These are phyloP conservation scores for Sporothrix euskadiensis DNA, from an alignment of 2,329 filamentous ascomycete genomes.

Conservation along the genomic window DNA sequence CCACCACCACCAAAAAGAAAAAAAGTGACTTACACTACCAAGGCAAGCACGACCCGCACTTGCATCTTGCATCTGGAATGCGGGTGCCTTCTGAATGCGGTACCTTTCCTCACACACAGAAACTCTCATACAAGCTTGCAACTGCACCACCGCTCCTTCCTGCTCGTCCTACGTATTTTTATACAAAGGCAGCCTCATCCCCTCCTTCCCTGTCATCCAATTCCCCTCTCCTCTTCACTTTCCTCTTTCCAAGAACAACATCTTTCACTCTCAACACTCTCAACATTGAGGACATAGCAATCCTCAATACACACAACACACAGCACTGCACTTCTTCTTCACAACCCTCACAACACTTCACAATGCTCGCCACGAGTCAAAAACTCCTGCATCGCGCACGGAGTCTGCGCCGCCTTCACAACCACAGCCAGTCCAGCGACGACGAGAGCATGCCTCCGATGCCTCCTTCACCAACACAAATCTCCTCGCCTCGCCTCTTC, in stretches of 20 bases:
- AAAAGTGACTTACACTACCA: constrained; percentile 15
- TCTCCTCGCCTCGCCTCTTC: constrained; percentile 7
- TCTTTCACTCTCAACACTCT: neutral
- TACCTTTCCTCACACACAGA: neutral
- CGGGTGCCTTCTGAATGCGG: constrained; percentile 21
- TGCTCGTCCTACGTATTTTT: constrained; percentile 7
- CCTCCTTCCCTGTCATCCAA: constrained; percentile 6
- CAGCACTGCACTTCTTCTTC: neutral
- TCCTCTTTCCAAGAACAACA: constrained; percentile 4
- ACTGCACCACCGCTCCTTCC: neutral
- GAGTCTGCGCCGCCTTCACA: constrained; percentile 30
- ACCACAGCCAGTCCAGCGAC: constrained; percentile 1
- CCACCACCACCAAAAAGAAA: neutral
- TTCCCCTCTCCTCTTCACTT: neutral
- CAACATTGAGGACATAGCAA: neutral
- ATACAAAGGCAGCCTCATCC: constrained; percentile 28
- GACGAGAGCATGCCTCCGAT: constrained; percentile 23
- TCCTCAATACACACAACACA: neutral
- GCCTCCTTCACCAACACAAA: constrained; percentile 7
- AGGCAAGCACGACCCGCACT: constrained; percentile 14
- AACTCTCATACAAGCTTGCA: neutral
- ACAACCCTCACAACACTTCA: neutral
- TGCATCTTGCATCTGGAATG: constrained; percentile 17
- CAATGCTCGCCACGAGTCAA: constrained; percentile 28
- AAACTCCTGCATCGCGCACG: constrained; percentile 31